Conservation (phyloP, 2,329 filamentous ascomycete genomes). For the Cercospora sojina region DNA sequence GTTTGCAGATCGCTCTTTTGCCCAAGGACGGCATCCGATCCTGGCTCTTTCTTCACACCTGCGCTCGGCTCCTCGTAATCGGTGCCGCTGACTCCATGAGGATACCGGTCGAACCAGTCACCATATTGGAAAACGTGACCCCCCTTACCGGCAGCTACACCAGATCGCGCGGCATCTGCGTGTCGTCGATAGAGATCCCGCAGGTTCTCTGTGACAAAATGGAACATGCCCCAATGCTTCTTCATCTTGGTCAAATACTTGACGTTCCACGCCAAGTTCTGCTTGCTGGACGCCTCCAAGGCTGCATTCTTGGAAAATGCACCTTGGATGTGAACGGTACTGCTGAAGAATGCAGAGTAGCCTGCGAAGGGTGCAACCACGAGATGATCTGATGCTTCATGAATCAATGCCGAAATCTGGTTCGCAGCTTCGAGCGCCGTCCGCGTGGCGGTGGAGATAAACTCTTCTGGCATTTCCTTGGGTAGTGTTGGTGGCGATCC, state of each 20-base stretch:
- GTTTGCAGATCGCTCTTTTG: constrained; percentile 89
- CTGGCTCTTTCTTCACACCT: constrained; percentile 68
- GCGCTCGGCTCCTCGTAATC: constrained; percentile 74
- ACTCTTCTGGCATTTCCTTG: constrained; percentile 71
- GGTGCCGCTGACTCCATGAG: constrained; percentile 80
- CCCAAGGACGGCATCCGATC: constrained; percentile 83
- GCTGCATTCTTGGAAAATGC: constrained; percentile 81
- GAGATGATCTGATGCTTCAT: constrained; percentile 74
- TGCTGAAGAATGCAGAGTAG: constrained; percentile 90
- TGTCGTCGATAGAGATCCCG: constrained; percentile 84
- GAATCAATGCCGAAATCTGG: constrained; percentile 78
- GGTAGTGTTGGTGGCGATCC: constrained; percentile 56
- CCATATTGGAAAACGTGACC: constrained; percentile 83
- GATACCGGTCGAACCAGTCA: constrained; percentile 96
- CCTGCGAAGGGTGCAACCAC: constrained; percentile 90
- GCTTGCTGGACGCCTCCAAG: constrained; percentile 75
- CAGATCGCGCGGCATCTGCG: constrained; percentile 74
- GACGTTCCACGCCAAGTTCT: constrained; percentile 82
- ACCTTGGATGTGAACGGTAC: constrained; percentile 89
- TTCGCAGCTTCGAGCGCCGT: constrained; percentile 82
- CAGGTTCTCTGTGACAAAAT: constrained; percentile 91
- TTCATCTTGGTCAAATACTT: constrained; percentile 93
- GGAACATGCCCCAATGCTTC: constrained; percentile 97
- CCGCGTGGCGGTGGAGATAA: constrained; percentile 71
- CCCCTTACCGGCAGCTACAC: constrained; percentile 48